Evolutionary conservation across 78 protist species (phyloP), one percentile per base, ranked within the genome.

Genomic region (Dictyostelium intermedium): DNA sequence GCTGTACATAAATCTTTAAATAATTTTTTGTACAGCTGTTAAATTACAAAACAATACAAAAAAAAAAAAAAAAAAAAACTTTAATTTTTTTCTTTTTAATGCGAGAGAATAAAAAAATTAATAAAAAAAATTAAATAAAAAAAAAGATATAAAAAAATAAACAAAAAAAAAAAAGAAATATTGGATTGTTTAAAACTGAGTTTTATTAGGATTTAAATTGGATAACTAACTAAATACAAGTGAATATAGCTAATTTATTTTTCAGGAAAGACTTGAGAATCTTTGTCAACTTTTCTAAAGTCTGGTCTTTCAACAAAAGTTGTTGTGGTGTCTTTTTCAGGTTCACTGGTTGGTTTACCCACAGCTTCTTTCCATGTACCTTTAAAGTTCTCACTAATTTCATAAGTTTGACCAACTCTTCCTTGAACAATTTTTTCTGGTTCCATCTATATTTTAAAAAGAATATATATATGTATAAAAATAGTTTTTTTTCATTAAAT

Each of bases 1-100:
- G 74, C 74, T 66, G 74, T 30, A 66, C 74, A 66, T 66, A 66
- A 66, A 66, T 25, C 14, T 66, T 66, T 66, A 56, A 66, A 66
- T 66, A 66, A 66, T 66, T 66, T 66, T 66, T 66, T 25, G 35
- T 66, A 20, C 74, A 66, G 74, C 74, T 66, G 74, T 66, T 66
- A 66, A 66, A 66, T 66, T 66, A 66, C 74, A 66, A 66, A 61
- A 61, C 18, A 50, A n/a, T 14, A 20, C 16, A 50, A 1, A 50
- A 11, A 50, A 50, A 50, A 50, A 47, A 47, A 47, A 47, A 16
- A 56, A 56, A 56, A 56, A 56, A 56, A 56, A 56, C 27, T 20
- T 56, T 56, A 5, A 56, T 20, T 56, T 56, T 20, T 27, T 56
- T 56, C 20, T 56, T 56, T 27, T 56, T 56, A 56, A 56, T 56